Conservation (phyloP, 192 early-diverging fungal species). For the Gigaspora rosea region DNA sequence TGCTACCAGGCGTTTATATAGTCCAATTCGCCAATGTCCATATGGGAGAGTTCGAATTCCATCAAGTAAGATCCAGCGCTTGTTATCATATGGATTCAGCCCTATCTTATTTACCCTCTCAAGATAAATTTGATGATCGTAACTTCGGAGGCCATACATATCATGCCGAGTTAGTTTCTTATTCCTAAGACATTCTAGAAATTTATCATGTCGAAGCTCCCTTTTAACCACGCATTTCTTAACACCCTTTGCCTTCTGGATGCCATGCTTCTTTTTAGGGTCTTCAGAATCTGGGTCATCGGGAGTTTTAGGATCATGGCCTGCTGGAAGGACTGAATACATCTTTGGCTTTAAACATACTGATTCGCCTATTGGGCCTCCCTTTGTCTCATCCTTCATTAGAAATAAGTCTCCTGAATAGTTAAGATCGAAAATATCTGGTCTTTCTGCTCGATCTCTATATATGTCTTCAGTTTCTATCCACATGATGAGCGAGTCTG, state of each 20-base stretch:
- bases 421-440: constrained; percentile 25
- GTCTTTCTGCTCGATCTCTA: constrained; percentile 20
- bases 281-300: constrained; percentile 17
- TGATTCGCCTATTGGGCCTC: constrained; percentile 5
- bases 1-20: constrained; percentile 10
- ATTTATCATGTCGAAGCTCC: constrained; percentile 28
- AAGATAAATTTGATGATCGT: constrained; percentile 23
- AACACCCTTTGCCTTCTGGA: constrained; percentile 26
- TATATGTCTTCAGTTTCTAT: constrained; percentile 26
- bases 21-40: constrained; percentile 18
- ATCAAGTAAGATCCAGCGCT: constrained; percentile 21
- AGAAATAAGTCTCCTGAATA: constrained; percentile 21
- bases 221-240: constrained; percentile 27
- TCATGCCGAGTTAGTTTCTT: constrained; percentile 22
- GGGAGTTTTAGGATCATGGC: constrained; percentile 25
- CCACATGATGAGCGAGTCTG: constrained; percentile 29
- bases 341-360: constrained; percentile 32
- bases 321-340: constrained; percentile 24
- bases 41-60: constrained; percentile 26
- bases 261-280: constrained; percentile 21
- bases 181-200: constrained; percentile 20
- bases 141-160: constrained; percentile 21
- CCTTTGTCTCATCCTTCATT: constrained; percentile 23
- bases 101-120: constrained; percentile 23
- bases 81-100: constrained; percentile 27